phyloP scores from a whole-genome alignment of 345 rosid genomes.

The Moricandia arvensis region DNA sequence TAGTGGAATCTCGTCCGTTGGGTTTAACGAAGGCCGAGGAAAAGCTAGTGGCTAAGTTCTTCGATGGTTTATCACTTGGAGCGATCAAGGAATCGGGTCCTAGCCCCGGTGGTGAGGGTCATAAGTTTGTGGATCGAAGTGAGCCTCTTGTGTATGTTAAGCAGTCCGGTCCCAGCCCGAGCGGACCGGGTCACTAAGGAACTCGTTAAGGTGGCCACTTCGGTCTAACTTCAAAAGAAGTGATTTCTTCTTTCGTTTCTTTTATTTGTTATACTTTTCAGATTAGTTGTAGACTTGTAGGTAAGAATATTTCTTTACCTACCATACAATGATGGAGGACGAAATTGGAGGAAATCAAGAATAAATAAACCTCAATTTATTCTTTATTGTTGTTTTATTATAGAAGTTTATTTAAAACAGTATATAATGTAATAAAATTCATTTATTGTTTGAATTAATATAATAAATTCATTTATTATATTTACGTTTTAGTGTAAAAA shows the following conservation, averaged over 20 bases:
- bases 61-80: conserved; percentile 50
- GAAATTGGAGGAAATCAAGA: neutral
- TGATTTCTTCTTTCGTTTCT: conserved; percentile 1
- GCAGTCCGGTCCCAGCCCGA: conserved; percentile 43
- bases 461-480: neutral
- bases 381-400: neutral
- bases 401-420: neutral
- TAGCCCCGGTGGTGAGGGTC: conserved; percentile 49
- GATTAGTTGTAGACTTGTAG: neutral
- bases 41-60: conserved; percentile 35
- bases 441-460: neutral
- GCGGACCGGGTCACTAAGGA: conserved; percentile 38
- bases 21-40: conserved; percentile 25
- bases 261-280: neutral
- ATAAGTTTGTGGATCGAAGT: conserved; percentile 27
- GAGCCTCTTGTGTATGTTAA: conserved; percentile 35
- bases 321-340: neutral
- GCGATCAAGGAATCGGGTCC: conserved; percentile 53
- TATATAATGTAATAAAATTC: conserved; percentile 4
- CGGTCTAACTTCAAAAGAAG: neutral
- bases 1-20: conserved; percentile 47
- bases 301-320: neutral
- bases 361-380: neutral
- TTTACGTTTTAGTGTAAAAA: neutral
- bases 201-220: conserved; percentile 1